Percentiles rank a stretch among this genome's conserved stretches.
phyloP scores from a whole-genome alignment of 73 alveolate genomes.

The Symbiodinium natans region DNA sequence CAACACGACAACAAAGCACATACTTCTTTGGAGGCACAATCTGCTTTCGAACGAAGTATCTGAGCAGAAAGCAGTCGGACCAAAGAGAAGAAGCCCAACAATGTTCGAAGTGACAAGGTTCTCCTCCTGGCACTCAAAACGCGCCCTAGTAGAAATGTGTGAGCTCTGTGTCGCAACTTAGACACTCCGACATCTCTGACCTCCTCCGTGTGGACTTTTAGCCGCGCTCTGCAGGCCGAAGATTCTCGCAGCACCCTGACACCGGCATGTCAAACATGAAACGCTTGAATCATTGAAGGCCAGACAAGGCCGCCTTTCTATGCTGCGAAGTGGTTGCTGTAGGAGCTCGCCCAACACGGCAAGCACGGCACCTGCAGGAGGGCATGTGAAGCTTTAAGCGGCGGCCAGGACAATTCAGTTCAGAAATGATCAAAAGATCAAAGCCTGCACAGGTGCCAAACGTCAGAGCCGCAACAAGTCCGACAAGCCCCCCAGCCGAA shows the following conservation, averaged over 20 bases:
- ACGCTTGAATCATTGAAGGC: neutral
- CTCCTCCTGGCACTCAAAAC: constrained; percentile 22
- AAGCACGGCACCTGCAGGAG: constrained; percentile 25
- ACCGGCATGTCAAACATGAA: neutral
- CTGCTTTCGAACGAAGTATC: neutral
- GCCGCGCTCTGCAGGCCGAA: constrained; percentile 8
- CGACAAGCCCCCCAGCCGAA: constrained; percentile 45
- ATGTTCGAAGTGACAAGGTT: constrained; percentile 32
- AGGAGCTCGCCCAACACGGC: constrained; percentile 75
- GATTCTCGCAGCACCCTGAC: constrained; percentile 14
- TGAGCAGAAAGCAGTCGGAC: neutral
- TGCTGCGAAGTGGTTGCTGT: constrained; percentile 63
- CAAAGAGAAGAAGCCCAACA: constrained; percentile 15
- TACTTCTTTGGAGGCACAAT: neutral
- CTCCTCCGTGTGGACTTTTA: neutral
- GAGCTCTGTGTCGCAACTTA: too few species aligned
- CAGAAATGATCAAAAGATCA: neutral
- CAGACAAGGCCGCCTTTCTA: constrained; percentile 20
- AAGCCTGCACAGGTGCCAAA: constrained; percentile 69
- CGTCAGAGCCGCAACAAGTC: constrained; percentile 37
- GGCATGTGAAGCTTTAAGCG: neutral
- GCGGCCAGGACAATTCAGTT: neutral
- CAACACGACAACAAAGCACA: neutral
- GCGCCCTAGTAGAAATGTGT: too few species aligned
- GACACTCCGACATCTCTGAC: too few species aligned